Base-by-base conservation (phyloP, 2,329 filamentous ascomycete genomes). In the Hypocrella siamensis region DNA sequence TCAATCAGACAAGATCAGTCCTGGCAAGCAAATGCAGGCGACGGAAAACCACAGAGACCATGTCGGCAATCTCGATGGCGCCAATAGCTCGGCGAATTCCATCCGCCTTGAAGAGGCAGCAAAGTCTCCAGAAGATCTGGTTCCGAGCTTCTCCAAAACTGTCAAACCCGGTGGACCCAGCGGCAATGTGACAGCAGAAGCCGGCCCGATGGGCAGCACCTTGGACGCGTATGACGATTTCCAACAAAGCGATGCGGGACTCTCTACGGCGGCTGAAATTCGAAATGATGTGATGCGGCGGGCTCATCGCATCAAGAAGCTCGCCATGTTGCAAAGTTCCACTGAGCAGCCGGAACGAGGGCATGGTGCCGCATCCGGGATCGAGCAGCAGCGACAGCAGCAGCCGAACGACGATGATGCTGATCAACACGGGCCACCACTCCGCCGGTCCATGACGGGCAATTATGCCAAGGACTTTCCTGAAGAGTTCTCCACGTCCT, bases 401-500 rank as follows among this genome's bases (percentile, higher is more conserved):
- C n/a, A n/a, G n/a, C n/a, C n/a, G n/a, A n/a, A n/a, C n/a, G n/a
- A n/a, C n/a, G n/a, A n/a, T n/a, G n/a, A n/a, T n/a, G n/a, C 21
- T 8, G 21, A 24, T 8, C 24, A 33, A 24, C 30, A 36, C 11
- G 33, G 36, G 7, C 22, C 27, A 3, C 14, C 30, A 14, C 34
- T 14, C 26, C 35, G n/a, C 26, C 21, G 15, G 18, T 17, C 36
- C 8, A 35, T 68, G 30, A 65, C 60, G 7, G 65, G 65, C 4
- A 65, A 61, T 38, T 68, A 59, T 37, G 47, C 49, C 7, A 58
- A 57, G 19, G 66, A 70, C 42, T 70, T 69, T 35, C 62, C 65
- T 0, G 63, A 70, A 35, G 64, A 69, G 4, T 67, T 65, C 33
- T 41, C 54, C 1, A 44, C 45, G 5, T 54, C 55, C 1, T 67